Percentiles rank a stretch among this genome's conserved stretches.
Conservation (phyloP, 345 rosid species). For the Brassica incana region DNA sequence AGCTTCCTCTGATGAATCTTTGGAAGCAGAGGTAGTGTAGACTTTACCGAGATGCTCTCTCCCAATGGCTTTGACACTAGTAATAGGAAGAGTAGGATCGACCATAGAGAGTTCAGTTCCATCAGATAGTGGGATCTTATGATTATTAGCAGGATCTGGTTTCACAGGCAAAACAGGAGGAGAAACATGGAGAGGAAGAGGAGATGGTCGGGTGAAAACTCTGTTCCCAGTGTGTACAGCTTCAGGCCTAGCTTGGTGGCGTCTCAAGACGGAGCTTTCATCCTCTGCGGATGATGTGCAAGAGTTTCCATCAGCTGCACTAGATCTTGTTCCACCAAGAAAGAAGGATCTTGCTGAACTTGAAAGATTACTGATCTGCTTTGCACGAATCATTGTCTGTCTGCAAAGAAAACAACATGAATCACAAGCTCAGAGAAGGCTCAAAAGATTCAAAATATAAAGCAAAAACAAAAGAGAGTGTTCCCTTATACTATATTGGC, state of each 20-base stretch:
- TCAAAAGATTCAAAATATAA: conserved; percentile 10
- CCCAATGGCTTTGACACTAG: conserved; percentile 48
- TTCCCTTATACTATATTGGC: conserved; percentile 22
- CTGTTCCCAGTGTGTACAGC: conserved; percentile 46
- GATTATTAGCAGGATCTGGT: conserved; percentile 49
- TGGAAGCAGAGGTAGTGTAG: conserved; percentile 25
- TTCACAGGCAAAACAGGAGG: conserved; percentile 45
- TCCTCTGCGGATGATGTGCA: conserved; percentile 78
- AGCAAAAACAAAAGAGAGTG: not conserved
- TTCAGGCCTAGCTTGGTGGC: conserved; percentile 51
- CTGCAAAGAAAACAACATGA: conserved; percentile 32
- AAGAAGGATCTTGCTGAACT: conserved; percentile 75
- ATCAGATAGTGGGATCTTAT: conserved; percentile 60
- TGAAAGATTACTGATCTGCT: conserved; percentile 74
- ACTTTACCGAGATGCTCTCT: conserved; percentile 54
- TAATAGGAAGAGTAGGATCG: conserved; percentile 46
- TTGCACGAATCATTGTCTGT: conserved; percentile 76
- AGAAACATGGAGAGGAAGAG: conserved; percentile 46
- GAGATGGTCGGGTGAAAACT: conserved; percentile 39
- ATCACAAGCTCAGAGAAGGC: conserved; percentile 28
- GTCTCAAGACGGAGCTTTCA: conserved; percentile 64
- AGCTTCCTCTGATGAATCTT: not conserved
- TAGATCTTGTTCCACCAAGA: conserved; percentile 65
- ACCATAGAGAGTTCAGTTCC: conserved; percentile 55
- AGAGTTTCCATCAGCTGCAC: conserved; percentile 78